Evolutionary conservation across 2,329 filamentous ascomycete species (phyloP), one percentile per base, ranked within the genome.

Genomic region (Sporothrix protearum): DNA sequence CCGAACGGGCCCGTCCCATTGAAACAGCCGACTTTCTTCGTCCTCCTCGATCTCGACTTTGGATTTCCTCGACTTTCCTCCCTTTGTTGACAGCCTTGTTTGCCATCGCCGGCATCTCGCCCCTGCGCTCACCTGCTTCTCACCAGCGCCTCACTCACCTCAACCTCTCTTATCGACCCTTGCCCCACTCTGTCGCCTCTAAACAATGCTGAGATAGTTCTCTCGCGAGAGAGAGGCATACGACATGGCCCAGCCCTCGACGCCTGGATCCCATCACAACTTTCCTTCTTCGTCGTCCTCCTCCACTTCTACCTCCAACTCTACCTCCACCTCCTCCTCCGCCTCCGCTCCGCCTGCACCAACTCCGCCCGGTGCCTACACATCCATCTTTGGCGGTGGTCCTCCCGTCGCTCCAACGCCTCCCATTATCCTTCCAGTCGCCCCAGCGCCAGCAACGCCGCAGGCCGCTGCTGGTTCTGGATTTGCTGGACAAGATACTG

Each of bases 151-250:
- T 57, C 68, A 51, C 39, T 49, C n/a, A n/a, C n/a, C n/a, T n/a
- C n/a, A n/a, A n/a, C 42, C 16, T 39, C 28, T 9, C 33, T 33
- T 16, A 19, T 51, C 63, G 12, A 14, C 39, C 39, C 7, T 42
- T 12, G 10, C 25, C 42, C 42, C 63, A 47, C 39, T 8, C 28
- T 42, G n/a, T 22, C 51, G 67, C 36, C 51, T 69, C 49, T 22
- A 45, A 64, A 73, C 42, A 70, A 75, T 75, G 74, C 74, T n/a
- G 69, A 75, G 68, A 73, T 74, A 74, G 72, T 72, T 74, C 69
- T 71, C 70, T 71, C 71, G 55, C 33, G 57, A 47, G 74, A 70
- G 73, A 70, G 72, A 69, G 71, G 73, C 71, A 71, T 55, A 64
- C 71, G 74, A 69, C 72, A 75, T 75, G 74, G 74, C 73, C 64